These are phyloP conservation scores for Cunninghamia lanceolata DNA, from an alignment of 75 land plant genomes.

Conservation along the genomic window DNA sequence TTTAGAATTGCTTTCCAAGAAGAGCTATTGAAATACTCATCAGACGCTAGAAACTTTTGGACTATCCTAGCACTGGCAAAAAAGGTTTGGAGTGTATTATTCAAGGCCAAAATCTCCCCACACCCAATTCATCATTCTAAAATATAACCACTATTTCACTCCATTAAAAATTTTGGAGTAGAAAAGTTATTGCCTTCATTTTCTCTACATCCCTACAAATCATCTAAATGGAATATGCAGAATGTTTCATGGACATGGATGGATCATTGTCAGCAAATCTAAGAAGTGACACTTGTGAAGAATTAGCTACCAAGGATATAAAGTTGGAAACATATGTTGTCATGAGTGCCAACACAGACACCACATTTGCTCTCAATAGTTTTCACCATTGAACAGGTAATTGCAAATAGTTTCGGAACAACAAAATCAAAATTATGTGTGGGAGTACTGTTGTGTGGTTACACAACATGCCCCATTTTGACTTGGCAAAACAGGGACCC, in stretches of 20 bases:
- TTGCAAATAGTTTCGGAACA: neutral
- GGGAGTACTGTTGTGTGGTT: too few relatives aligned
- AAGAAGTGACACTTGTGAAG: neutral
- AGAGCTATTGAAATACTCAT: neutral
- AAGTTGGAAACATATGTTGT: neutral
- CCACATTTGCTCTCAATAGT: neutral
- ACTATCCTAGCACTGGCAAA: neutral
- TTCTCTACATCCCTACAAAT: neutral
- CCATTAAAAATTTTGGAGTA: neutral
- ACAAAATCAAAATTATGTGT: neutral
- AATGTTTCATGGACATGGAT: neutral
- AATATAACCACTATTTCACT: slow-evolving; percentile 2
- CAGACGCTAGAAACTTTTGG: neutral
- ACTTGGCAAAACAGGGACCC: too few relatives aligned
- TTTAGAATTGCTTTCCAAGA: neutral
- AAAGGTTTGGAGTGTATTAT: neutral
- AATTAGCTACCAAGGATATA: neutral
- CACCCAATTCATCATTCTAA: neutral
- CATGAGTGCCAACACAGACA: neutral
- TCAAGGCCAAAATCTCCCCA: neutral
- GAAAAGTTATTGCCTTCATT: slow-evolving; percentile 1
- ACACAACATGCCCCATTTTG: too few relatives aligned
- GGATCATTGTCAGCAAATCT: neutral
- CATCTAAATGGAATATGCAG: neutral
- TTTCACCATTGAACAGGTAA: neutral